Conservation (phyloP, 1,284 basidiomycete genomes). For the Lentinula novae-zelandiae region DNA sequence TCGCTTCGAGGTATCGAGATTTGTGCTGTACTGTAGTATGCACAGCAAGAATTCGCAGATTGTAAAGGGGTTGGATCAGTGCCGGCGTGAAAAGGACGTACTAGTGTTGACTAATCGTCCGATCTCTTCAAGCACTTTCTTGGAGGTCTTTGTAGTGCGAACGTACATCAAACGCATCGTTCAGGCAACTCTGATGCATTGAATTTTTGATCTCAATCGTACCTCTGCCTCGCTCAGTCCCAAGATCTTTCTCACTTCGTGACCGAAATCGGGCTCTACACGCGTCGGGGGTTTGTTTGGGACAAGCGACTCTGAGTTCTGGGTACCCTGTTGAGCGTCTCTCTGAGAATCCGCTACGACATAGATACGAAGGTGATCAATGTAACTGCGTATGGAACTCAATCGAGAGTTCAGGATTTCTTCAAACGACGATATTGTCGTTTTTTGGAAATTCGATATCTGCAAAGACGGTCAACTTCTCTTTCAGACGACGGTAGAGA, state of each 20-base stretch:
- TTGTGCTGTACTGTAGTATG: neutral
- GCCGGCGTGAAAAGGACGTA: neutral
- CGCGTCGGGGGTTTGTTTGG: neutral
- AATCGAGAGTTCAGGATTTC: constrained; percentile 19
- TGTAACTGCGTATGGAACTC: constrained; percentile 19
- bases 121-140: neutral
- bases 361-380: constrained; percentile 20
- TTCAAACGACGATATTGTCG: constrained; percentile 20
- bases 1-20: neutral
- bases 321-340: neutral
- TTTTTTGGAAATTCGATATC: neutral
- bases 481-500: too few relatives aligned
- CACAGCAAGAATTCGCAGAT: neutral
- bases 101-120: neutral
- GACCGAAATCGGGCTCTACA: constrained; percentile 13
- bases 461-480: neutral
- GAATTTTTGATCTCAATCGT: neutral
- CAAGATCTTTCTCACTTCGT: constrained; percentile 16
- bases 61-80: neutral
- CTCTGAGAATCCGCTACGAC: constrained; percentile 9
- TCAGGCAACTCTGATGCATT: too few relatives aligned
- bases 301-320: neutral
- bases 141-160: neutral
- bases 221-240: neutral
- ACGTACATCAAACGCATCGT: too few relatives aligned